Evolutionary conservation across 2,329 filamentous ascomycete species (phyloP).

Genomic region (Gremmenia infestans): DNA sequence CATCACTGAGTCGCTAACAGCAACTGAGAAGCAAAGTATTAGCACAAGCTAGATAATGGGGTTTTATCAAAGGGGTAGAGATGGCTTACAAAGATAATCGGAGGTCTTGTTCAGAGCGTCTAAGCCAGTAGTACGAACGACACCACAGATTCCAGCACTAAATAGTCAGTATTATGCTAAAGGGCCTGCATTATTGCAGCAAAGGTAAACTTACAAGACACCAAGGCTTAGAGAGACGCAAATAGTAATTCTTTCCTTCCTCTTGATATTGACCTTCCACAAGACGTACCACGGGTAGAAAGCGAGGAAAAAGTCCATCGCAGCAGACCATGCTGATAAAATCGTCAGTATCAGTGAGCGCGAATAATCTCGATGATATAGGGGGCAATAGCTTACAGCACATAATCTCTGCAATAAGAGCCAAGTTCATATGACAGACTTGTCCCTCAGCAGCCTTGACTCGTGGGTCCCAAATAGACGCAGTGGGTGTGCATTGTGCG

Average conservation of each 20-base stretch:
- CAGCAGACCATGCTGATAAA: neutral
- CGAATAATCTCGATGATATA: too few relatives aligned
- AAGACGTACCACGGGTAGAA: neutral
- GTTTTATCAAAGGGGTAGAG: neutral
- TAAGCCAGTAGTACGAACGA: neutral
- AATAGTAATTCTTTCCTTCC: slow-evolving; percentile 1
- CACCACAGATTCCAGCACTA: slow-evolving; percentile 3
- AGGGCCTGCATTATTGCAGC: neutral
- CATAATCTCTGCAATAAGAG: neutral
- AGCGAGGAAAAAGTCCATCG: slow-evolving; percentile 3
- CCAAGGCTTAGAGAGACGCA: neutral
- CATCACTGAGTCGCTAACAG: neutral
- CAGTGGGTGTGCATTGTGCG: neutral
- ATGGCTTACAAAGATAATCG: slow-evolving; percentile 1
- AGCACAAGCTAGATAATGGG: neutral
- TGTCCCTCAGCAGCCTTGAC: neutral
- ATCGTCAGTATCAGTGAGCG: neutral
- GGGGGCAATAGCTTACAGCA: neutral
- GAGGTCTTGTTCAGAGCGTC: neutral
- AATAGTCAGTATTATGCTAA: neutral
- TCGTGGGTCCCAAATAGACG: neutral
- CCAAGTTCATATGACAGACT: neutral
- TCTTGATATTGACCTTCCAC: slow-evolving; percentile 1
- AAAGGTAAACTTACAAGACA: neutral
- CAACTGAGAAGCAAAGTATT: neutral